Evolutionary conservation across 2,329 filamentous ascomycete genomes (phyloP), one percentile per base, ranked within the genome.

Genomic region (Diaporthe longicolla): DNA sequence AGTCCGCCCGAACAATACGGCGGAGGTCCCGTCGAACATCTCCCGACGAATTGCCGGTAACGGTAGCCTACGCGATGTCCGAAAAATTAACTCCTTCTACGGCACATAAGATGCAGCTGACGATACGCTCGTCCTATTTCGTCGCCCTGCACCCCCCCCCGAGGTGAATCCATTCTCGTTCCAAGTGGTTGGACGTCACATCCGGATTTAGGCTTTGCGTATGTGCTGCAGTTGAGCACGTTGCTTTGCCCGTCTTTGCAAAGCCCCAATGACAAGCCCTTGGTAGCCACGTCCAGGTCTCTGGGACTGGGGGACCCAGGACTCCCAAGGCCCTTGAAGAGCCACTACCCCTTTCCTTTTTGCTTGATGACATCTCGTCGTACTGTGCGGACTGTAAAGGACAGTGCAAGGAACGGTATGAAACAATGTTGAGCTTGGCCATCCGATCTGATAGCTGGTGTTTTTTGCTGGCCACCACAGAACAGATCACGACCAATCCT

Each of bases 81-180:
- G 88, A 88, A 76, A 83, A 84, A 4, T 85, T 86, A 2, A 85
- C 87, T 58, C 83, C 15, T 78, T 86, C 52, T 84, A n/a, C 68
- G 40, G 61, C 57, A 24, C 69, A 57, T 6, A 71, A 40, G 35
- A 58, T 48, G 24, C 63, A 26, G 35, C 63, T 73, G 63, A 54
- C 54, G 37, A 69, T 26, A 58, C 45, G 63, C 24, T 76, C 74
- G 21, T 75, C 76, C 57, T 29, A 73, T 50, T 77, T 65, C 50
- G 74, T 76, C 65, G 72, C 73, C 43, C 66, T 78, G 70, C 73
- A 79, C 75, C 78, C 77, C 75, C 78, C 77, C 77, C 71, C 73
- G 74, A 71, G 74, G 75, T 78, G 72, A 74, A 76, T 74, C 69
- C 70, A 76, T 55, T 58, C 29, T 40, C 52, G 32, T 63, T 70